Evolutionary conservation across 2,329 filamentous ascomycete species (phyloP).

Genomic region (Claviceps purpurea): DNA sequence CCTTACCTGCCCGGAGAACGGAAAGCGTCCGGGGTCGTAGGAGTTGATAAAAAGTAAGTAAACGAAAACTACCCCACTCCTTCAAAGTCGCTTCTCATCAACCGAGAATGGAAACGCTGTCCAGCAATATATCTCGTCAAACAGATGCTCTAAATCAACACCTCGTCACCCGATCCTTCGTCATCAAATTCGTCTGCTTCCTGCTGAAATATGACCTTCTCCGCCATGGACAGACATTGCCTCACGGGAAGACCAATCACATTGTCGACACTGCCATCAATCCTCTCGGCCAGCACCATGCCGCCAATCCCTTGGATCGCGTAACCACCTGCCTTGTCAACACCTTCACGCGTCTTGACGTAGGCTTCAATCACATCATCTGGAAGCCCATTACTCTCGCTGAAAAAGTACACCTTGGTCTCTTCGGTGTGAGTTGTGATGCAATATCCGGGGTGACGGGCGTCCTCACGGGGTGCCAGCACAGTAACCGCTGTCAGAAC

Average conservation of each 20-base stretch:
- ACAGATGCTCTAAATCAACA: background rate
- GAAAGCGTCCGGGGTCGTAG: background rate
- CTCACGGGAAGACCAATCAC: constrained; percentile 83
- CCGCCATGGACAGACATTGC: constrained; percentile 65
- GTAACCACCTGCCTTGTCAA: constrained; percentile 93
- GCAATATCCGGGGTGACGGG: constrained; percentile 72
- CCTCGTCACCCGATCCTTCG: constrained; percentile 29
- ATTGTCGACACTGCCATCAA: constrained; percentile 87
- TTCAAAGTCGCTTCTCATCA: background rate
- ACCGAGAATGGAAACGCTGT: background rate
- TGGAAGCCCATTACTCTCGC: constrained; percentile 38
- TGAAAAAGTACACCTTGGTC: constrained; percentile 79
- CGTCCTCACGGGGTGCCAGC: constrained; percentile 71
- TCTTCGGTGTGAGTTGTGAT: constrained; percentile 75
- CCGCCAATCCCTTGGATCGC: constrained; percentile 82
- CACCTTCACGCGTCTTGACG: constrained; percentile 76
- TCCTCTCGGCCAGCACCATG: constrained; percentile 73
- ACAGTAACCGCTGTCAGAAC: constrained; percentile 77
- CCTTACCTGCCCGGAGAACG: background rate
- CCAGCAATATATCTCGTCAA: background rate
- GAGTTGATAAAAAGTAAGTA: background rate
- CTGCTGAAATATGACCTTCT: constrained; percentile 72
- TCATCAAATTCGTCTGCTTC: constrained; percentile 45
- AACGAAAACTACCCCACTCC: background rate
- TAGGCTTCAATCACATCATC: constrained; percentile 77